Conservation (phyloP, 768 basidiomycete genomes). For the Trametes cingulata region DNA sequence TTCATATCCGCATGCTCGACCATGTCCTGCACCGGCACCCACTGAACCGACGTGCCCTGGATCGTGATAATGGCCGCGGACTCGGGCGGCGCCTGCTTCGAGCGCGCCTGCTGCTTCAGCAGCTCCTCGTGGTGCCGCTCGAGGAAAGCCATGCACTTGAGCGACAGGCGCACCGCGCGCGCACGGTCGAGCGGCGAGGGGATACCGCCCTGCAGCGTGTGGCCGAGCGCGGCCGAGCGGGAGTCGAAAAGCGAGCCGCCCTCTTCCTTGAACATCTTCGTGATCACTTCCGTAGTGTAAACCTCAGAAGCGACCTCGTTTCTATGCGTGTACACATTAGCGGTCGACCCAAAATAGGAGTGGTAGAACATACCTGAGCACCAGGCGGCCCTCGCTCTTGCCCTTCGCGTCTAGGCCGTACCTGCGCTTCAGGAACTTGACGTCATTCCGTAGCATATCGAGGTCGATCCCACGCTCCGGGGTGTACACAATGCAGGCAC, state of each 20-base stretch:
- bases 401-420: slow-evolving; percentile 87
- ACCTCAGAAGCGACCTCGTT: slow-evolving; percentile 86
- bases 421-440: slow-evolving; percentile 82
- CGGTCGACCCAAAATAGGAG: neutral
- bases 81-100: slow-evolving; percentile 57
- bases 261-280: slow-evolving; percentile 93
- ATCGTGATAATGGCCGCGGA: slow-evolving; percentile 91
- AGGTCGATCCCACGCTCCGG: slow-evolving; percentile 90
- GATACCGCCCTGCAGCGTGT: slow-evolving; percentile 94
- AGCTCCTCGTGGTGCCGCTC: slow-evolving; percentile 73
- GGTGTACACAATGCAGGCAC: slow-evolving; percentile 91
- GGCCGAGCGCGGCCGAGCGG: slow-evolving; percentile 92
- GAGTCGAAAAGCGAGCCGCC: slow-evolving; percentile 92
- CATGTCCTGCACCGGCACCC: slow-evolving; percentile 87
- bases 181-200: slow-evolving; percentile 95
- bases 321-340: slow-evolving; percentile 39
- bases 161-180: slow-evolving; percentile 84
- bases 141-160: slow-evolving; percentile 93
- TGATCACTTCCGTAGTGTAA: slow-evolving; percentile 90
- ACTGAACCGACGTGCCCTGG: slow-evolving; percentile 75
- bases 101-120: slow-evolving; percentile 49
- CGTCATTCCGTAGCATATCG: slow-evolving; percentile 78
- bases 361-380: slow-evolving; percentile 67
- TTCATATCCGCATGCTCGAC: slow-evolving; percentile 86
- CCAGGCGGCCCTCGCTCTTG: slow-evolving; percentile 88